Base-by-base conservation (phyloP, 1,284 basidiomycete species). In the Leccinum pallidistipes region DNA sequence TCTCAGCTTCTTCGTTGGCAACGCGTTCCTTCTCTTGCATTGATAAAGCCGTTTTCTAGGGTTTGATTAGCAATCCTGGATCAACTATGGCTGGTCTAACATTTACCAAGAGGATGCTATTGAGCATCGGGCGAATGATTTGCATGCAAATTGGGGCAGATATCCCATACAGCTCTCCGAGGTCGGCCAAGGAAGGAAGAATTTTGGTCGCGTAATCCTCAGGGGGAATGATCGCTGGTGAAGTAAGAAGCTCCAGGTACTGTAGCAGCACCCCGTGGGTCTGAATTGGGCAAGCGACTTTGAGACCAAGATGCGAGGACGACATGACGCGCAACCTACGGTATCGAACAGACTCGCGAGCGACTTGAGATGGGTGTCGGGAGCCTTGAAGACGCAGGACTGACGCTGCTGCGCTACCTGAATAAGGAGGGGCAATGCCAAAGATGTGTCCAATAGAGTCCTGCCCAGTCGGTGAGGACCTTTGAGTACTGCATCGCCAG, bases 321-420 rank as follows among this genome's bases (percentile, higher is more conserved):
- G 62, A 65, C 55, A 66, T 60, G 65, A 65, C 58, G 62, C 60
- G 64, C 47, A 53, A 88, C 84, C 80, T 68, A 93, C 92, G 62
- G 87, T 86, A 74, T 98, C 96, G 71, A 90, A 95, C 36, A 95
- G 80, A 64, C 87, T 86, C n/a, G 91, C 89, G 55, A 97, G 78
- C 3, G 91, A 90, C 75, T 96, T 96, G 18, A 94, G 77, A 76
- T 92, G 86, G 3, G 89, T 84, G 71, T 91, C 85, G 5, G 82
- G 80, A 2, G 86, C 85, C 66, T 81, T 84, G 69, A 85, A 91
- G 5, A 94, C 85, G 66, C 91, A 93, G 3, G 86, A 84, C 70
- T 95, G 90, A 8, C 94, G 85, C 68, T 95, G 92, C 72, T 94
- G 91, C 1, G 94, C 94, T 51, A 97, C 86, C 68, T 94, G 91